Conservation (phyloP, 306 rosid species). For the Dryas drummondii region DNA sequence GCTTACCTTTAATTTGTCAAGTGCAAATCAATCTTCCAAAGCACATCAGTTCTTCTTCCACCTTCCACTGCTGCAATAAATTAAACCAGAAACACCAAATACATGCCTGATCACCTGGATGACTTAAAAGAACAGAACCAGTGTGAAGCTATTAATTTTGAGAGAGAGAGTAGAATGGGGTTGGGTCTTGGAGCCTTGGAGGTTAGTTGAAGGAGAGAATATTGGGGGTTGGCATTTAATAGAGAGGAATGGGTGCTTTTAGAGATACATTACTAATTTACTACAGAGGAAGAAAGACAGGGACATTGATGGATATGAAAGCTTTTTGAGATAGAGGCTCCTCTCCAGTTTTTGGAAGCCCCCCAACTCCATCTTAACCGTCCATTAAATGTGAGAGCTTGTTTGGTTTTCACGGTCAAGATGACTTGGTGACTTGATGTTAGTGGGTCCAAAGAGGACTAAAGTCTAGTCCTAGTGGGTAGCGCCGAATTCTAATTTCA, state of each 20-base stretch:
- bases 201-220: background rate
- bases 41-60: background rate
- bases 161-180: background rate
- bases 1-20: slow-evolving; percentile 1
- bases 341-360: background rate
- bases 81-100: background rate
- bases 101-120: background rate
- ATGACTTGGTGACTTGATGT: background rate
- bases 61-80: slow-evolving; percentile 15
- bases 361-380: background rate
- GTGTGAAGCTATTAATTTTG: background rate
- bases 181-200: too few relatives aligned
- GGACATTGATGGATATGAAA: background rate
- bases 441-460: background rate
- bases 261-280: background rate
- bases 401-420: background rate
- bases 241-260: background rate
- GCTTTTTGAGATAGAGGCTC: background rate
- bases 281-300: background rate
- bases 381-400: background rate
- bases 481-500: slow-evolving; percentile 11
- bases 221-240: slow-evolving; percentile 6
- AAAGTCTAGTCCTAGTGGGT: background rate
- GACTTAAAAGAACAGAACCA: background rate
- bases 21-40: background rate